Conservation (phyloP, 805 yeast genomes). For the Yarrowia phangngaensis region DNA sequence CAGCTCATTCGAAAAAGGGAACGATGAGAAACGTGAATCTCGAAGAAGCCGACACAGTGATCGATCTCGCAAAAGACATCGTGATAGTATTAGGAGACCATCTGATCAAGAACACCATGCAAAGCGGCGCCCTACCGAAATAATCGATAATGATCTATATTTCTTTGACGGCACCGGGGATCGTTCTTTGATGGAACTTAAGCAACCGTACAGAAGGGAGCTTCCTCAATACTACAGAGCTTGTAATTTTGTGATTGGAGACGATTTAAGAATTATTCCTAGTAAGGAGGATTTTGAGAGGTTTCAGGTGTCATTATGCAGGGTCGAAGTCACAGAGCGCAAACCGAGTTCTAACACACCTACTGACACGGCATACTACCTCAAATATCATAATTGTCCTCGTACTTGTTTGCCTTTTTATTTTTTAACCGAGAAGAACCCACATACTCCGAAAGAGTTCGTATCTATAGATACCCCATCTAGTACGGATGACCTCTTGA, state of each 20-base stretch:
- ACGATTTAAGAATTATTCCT: slow-evolving; percentile 2
- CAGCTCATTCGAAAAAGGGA: slow-evolving; percentile 16
- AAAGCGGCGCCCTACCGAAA: too few relatives aligned
- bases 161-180: slow-evolving; percentile 7
- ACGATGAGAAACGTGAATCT: not conserved
- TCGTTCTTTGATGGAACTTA: not conserved
- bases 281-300: slow-evolving; percentile 9
- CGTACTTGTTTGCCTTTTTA: not conserved
- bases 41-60: slow-evolving; percentile 3
- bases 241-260: not conserved
- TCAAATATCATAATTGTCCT: slow-evolving; percentile 4
- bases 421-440: not conserved
- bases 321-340: not conserved
- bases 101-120: too few relatives aligned
- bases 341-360: too few relatives aligned
- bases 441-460: not conserved
- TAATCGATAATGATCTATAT: not conserved
- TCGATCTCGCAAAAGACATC: too few relatives aligned
- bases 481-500: not conserved
- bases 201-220: slow-evolving; percentile 6
- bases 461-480: slow-evolving; percentile 2
- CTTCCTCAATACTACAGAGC: slow-evolving; percentile 1
- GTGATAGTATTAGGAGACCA: too few relatives aligned
- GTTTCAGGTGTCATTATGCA: not conserved
- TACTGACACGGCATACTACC: slow-evolving; percentile 1